phyloP scores from a whole-genome alignment of 306 rosid genomes.

The Cucurbita moschata region DNA sequence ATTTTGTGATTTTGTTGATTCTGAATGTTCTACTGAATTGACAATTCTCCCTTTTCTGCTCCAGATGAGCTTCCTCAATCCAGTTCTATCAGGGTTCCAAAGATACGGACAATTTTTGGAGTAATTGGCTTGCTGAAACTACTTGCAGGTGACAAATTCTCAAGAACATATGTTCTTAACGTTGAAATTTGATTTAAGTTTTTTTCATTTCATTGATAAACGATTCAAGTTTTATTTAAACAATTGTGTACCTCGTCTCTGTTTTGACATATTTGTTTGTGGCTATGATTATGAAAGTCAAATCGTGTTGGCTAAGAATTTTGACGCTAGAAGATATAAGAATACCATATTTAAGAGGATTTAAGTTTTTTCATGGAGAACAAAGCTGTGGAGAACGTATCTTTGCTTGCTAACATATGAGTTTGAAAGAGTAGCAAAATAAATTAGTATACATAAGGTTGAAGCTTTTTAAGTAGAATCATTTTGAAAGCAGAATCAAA shows the following conservation, averaged over 20 bases:
- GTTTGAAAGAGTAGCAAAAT: background rate
- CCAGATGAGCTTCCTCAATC: constrained; percentile 73
- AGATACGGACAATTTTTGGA: constrained; percentile 61
- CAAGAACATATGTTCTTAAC: background rate
- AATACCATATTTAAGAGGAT: background rate
- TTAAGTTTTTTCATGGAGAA: background rate
- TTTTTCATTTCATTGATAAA: background rate
- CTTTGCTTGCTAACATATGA: background rate
- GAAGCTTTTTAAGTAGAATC: background rate
- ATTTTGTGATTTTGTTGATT: background rate
- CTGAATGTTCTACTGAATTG: background rate
- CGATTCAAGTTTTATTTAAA: background rate
- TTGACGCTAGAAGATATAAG: background rate
- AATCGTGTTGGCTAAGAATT: background rate
- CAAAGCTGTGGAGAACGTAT: background rate
- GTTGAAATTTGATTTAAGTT: background rate
- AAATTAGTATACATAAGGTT: background rate
- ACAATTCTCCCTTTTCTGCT: background rate
- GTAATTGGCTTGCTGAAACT: constrained; percentile 81
- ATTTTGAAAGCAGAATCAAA: background rate
- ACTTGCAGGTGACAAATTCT: constrained; percentile 46
- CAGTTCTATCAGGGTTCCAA: constrained; percentile 59
- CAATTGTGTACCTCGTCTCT: background rate
- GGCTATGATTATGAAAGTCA: background rate
- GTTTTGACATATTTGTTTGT: background rate